Evolutionary conservation across 2,329 filamentous ascomycete genomes (phyloP).

Genomic region (Annulohypoxylon truncatum): DNA sequence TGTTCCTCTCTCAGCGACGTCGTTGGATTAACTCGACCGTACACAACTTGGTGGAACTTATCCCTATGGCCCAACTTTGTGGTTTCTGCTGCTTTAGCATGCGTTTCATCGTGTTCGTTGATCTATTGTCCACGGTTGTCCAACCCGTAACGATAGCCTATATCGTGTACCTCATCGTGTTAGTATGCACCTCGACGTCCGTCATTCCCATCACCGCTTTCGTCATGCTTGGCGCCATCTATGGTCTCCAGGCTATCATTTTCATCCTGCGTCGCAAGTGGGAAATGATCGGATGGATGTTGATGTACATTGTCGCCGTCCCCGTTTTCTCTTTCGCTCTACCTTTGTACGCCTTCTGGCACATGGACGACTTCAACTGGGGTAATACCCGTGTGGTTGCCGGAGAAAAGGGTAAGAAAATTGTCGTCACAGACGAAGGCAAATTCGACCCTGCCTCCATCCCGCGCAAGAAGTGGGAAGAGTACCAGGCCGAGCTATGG

Average conservation of each 20-base stretch:
- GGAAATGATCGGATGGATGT: conserved; percentile 99
- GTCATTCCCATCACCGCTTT: conserved; percentile 87
- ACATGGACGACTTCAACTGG: conserved; percentile 99
- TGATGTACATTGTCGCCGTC: conserved; percentile 91
- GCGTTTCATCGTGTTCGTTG: conserved; percentile 96
- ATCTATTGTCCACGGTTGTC: conserved; percentile 90
- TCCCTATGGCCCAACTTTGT: conserved; percentile 92
- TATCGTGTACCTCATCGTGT: conserved; percentile 87
- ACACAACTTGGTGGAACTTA: conserved; percentile 95
- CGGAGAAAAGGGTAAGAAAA: conserved; percentile 90
- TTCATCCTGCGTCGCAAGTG: conserved; percentile 97
- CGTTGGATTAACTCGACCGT: conserved; percentile 99
- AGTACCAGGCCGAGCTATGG: conserved; percentile 98
- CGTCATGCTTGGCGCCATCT: conserved; percentile 92
- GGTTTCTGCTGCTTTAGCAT: conserved; percentile 99
- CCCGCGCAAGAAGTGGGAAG: conserved; percentile 98
- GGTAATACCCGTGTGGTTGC: conserved; percentile 98
- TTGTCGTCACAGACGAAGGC: conserved; percentile 95
- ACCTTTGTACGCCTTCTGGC: conserved; percentile 96
- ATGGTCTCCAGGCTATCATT: conserved; percentile 95
- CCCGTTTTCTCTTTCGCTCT: conserved; percentile 92
- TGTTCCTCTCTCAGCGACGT: conserved; percentile 98
- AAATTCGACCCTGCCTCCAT: conserved; percentile 95
- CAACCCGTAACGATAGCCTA: conserved; percentile 93
- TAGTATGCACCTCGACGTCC: conserved; percentile 69